phyloP scores from a whole-genome alignment of 1,284 basidiomycete genomes.

The Thelephora terrestris region DNA sequence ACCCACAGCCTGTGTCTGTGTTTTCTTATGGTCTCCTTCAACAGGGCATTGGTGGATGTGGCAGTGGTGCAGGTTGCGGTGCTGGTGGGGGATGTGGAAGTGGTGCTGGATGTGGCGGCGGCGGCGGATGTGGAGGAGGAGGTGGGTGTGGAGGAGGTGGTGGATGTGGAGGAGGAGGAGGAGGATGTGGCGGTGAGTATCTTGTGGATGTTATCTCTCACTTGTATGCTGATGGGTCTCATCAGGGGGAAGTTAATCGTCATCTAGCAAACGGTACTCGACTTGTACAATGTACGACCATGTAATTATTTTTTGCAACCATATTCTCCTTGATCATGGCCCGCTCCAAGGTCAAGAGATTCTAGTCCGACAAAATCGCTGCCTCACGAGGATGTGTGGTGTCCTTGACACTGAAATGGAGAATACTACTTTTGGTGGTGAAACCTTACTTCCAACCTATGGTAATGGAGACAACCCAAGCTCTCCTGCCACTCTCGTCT shows the following conservation, averaged over 20 bases:
- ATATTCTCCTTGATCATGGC: too few relatives aligned
- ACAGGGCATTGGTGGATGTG: background rate
- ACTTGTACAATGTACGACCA: too few relatives aligned
- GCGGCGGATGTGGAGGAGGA: slow-evolving; percentile 1
- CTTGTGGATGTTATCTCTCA: background rate
- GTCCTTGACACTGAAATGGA: too few relatives aligned
- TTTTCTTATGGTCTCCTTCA: background rate
- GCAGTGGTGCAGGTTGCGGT: slow-evolving; percentile 1
- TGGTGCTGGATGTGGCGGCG: slow-evolving; percentile 3
- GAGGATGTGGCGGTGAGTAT: slow-evolving; percentile 3
- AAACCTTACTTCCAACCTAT: slow-evolving; percentile 37
- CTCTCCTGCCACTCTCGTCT: slow-evolving; percentile 51
- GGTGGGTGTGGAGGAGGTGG: slow-evolving; percentile 1
- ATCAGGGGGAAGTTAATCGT: too few relatives aligned
- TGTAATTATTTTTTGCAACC: too few relatives aligned
- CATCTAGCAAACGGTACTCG: too few relatives aligned
- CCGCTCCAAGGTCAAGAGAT: too few relatives aligned
- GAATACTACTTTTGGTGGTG: too few relatives aligned
- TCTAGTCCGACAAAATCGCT: too few relatives aligned
- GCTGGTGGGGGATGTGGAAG: slow-evolving; percentile 1
- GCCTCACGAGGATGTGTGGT: too few relatives aligned
- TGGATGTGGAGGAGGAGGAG: slow-evolving; percentile 8
- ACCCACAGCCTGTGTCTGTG: slow-evolving; percentile 2
- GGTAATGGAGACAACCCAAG: slow-evolving; percentile 61
- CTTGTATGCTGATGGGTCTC: too few relatives aligned